These are phyloP conservation scores for Terfezia boudieri DNA, from an alignment of 495 filamentous ascomycete genomes.

Conservation along the genomic window DNA sequence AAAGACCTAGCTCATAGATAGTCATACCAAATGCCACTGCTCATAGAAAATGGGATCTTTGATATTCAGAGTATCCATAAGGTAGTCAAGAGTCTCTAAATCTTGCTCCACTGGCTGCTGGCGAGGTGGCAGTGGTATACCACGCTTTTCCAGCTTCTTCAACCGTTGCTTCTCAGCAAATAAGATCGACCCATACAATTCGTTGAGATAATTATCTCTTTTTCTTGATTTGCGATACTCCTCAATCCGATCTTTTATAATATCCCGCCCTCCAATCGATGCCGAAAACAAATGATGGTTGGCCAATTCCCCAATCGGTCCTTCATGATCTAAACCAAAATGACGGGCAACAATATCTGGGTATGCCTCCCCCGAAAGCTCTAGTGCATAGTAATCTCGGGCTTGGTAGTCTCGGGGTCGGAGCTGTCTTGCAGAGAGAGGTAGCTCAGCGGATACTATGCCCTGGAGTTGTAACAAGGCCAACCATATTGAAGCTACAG, in stretches of 20 bases:
- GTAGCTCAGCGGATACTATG: not conserved
- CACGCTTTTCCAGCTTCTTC: constrained; percentile 54
- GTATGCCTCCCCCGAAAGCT: constrained; percentile 40
- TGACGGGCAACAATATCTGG: constrained; percentile 50
- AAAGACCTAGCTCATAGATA: not conserved
- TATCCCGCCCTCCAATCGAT: constrained; percentile 37
- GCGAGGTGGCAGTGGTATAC: constrained; percentile 25
- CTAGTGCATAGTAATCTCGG: constrained; percentile 72
- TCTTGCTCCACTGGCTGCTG: not conserved
- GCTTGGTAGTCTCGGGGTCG: constrained; percentile 24
- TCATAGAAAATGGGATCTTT: constrained; percentile 73
- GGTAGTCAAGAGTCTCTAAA: not conserved
- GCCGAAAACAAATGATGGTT: constrained; percentile 74
- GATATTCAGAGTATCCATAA: constrained; percentile 36
- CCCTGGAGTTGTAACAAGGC: constrained; percentile 5
- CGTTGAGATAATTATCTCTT: constrained; percentile 26
- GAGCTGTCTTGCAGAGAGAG: constrained; percentile 6
- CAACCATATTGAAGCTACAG: constrained; percentile 5
- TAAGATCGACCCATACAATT: constrained; percentile 47
- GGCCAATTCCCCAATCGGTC: constrained; percentile 52
- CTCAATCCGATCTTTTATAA: constrained; percentile 34
- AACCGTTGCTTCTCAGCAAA: constrained; percentile 65
- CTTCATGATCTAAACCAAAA: constrained; percentile 63
- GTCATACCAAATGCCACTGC: constrained; percentile 62
- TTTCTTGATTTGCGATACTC: constrained; percentile 34